These are phyloP conservation scores for Scutellaria minor DNA, from an alignment of 257 asterid species.

Conservation along the genomic window DNA sequence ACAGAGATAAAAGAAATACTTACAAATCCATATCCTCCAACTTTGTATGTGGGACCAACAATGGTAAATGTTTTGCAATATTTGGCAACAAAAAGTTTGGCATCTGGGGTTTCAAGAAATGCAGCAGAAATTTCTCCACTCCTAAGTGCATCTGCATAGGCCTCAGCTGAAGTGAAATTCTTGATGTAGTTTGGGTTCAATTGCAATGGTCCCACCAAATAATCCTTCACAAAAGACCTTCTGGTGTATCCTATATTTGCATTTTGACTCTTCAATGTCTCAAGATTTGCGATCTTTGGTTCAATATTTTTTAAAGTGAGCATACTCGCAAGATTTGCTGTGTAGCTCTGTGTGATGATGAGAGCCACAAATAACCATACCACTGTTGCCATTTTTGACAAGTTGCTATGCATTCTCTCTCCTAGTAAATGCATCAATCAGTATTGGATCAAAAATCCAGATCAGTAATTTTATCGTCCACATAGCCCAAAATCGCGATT, in stretches of 20 bases:
- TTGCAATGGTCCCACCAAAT: constrained; percentile 30
- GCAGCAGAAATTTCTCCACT: constrained; percentile 42
- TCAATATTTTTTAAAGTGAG: constrained; percentile 41
- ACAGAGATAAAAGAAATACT: neutral
- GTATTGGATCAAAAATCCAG: no score
- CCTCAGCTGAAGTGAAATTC: constrained; percentile 19
- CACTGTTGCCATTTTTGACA: constrained; percentile 47
- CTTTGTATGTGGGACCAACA: constrained; percentile 47
- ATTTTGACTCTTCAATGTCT: constrained; percentile 37
- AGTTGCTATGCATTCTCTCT: constrained; percentile 40
- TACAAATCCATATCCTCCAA: constrained; percentile 58
- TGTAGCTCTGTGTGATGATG: constrained; percentile 51
- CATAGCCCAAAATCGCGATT: no score
- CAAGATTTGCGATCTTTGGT: constrained; percentile 42
- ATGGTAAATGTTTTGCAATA: constrained; percentile 47
- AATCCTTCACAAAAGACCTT: constrained; percentile 35
- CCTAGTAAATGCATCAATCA: constrained; percentile 22
- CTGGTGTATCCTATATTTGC: constrained; percentile 38
- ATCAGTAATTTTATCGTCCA: no score
- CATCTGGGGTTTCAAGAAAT: constrained; percentile 47
- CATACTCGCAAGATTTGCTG: constrained; percentile 52
- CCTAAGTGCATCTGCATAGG: constrained; percentile 34
- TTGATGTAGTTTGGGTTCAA: constrained; percentile 27
- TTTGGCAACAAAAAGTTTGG: constrained; percentile 46
- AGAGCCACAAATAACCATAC: constrained; percentile 50